Conservation (phyloP, 768 basidiomycete species). For the Amanita exitialis region DNA sequence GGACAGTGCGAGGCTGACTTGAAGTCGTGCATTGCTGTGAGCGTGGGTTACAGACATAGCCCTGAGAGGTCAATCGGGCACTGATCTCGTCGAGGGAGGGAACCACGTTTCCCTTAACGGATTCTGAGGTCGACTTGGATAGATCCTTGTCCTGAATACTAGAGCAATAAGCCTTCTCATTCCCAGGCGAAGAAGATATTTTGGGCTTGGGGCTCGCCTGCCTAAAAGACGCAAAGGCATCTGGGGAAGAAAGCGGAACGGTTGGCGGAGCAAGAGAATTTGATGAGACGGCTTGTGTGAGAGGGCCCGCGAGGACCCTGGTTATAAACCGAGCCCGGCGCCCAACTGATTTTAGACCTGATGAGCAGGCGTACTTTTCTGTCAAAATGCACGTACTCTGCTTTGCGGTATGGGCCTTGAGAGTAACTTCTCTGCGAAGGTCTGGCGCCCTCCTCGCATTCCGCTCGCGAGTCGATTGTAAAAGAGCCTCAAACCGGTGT, state of each 20-base stretch:
- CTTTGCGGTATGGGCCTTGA: slow-evolving; percentile 64
- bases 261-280: slow-evolving; percentile 64
- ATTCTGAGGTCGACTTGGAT: neutral
- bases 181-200: slow-evolving; percentile 35
- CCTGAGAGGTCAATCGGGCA: neutral
- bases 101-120: neutral
- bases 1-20: neutral
- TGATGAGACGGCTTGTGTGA: slow-evolving; percentile 21
- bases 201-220: slow-evolving; percentile 15
- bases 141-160: neutral
- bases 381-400: slow-evolving; percentile 37
- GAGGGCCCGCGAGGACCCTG: slow-evolving; percentile 56
- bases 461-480: slow-evolving; percentile 51
- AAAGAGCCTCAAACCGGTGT: slow-evolving; percentile 53
- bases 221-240: slow-evolving; percentile 16
- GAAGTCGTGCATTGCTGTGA: neutral
- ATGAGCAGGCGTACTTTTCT: neutral
- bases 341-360: slow-evolving; percentile 34
- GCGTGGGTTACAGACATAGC: slow-evolving; percentile 1
- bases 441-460: slow-evolving; percentile 39
- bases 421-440: slow-evolving; percentile 65
- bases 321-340: slow-evolving; percentile 69
- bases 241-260: slow-evolving; percentile 50
- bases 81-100: slow-evolving; percentile 5
- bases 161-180: neutral